Percentiles rank a stretch among this genome's conserved stretches.
Conservation (phyloP, 2,329 filamentous ascomycete species). For the Aureobasidium sp. region DNA sequence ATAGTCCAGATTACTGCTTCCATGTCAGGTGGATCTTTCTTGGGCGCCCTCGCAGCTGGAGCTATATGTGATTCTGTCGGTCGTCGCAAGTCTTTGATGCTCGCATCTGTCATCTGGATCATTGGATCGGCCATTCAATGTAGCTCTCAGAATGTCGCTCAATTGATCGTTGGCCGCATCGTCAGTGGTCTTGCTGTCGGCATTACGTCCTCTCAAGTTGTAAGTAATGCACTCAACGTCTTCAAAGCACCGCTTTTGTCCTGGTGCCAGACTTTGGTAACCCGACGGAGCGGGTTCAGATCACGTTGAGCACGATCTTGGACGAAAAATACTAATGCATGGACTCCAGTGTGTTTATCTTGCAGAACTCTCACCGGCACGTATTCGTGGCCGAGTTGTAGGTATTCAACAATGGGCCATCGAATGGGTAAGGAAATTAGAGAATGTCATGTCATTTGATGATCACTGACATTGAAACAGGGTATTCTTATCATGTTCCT, state of each 20-base stretch:
- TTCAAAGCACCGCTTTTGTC: background rate
- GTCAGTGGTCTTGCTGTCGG: slow-evolving; percentile 81
- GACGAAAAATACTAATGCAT: no score
- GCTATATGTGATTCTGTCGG: slow-evolving; percentile 40
- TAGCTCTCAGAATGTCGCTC: slow-evolving; percentile 29
- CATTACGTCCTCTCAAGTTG: slow-evolving; percentile 78
- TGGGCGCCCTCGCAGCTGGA: slow-evolving; percentile 37
- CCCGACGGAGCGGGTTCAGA: background rate
- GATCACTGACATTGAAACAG: background rate
- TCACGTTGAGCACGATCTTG: background rate
- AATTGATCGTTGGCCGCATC: slow-evolving; percentile 59
- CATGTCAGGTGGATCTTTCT: slow-evolving; percentile 43
- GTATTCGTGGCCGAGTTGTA: slow-evolving; percentile 49
- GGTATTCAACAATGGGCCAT: slow-evolving; percentile 63
- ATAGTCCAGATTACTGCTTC: slow-evolving; percentile 32
- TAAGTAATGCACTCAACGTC: background rate
- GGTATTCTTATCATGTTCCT: slow-evolving; percentile 56
- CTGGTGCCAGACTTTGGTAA: background rate
- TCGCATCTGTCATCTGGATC: slow-evolving; percentile 39
- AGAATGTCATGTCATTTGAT: background rate
- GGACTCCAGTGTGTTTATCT: slow-evolving; percentile 60
- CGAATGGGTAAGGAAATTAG: slow-evolving; percentile 39
- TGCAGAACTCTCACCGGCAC: slow-evolving; percentile 60
- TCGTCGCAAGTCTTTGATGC: slow-evolving; percentile 35
- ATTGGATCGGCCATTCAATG: slow-evolving; percentile 32